Evolutionary conservation across 164 flowering plant genomes (phyloP), one percentile per base, ranked within the genome.

Genomic region (Platanus orientalis): DNA sequence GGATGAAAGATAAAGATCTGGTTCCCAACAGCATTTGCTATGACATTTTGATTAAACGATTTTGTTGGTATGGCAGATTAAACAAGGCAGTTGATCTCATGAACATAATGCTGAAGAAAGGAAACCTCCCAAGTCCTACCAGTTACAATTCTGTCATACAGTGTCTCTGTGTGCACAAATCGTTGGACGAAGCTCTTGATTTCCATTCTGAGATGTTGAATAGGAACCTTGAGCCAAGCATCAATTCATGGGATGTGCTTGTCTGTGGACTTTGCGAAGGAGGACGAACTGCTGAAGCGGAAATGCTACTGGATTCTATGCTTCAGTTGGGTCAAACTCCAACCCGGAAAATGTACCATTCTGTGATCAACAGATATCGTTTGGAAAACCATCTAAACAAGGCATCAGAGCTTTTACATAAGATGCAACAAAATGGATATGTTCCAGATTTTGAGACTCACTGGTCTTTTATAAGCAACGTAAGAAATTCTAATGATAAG

Each of bases 391-490:
- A 85, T 73, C 74, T 72, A 23, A 61, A 52, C 52, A 89, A 85
- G 78, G 89, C 84, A 45, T 80, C 89, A 19, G 79, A 82, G 62
- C 56, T 88, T 29, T 59, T 91, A 71, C 76, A 76, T 54, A 64
- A 59, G 52, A 94, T 94, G 97, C 97, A 91, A 67, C 67, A 67
- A 19, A 49, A 69, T 58, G 96, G 97, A 32, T 76, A 80, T 73
- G 77, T 69, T 60, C 89, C 96, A 25, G 96, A 88, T 51, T 94
- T 94, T 69, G 78, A 74, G 56, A 85, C 86, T 34, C 97, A 94
- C 28, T 94, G 99, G 99, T 86, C 96, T 44, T 73, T 94, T 34
- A 83, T 94, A 61, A 81, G 88, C 75, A 81, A 78, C 40, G 69
- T 94, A 74, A 81, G 78, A 65, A 74, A 61, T 57, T 69, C 80